Percentiles rank a stretch among this genome's conserved stretches.
Evolutionary conservation across 2,329 filamentous ascomycete genomes (phyloP).

Genomic region (Microdochium nivale): DNA sequence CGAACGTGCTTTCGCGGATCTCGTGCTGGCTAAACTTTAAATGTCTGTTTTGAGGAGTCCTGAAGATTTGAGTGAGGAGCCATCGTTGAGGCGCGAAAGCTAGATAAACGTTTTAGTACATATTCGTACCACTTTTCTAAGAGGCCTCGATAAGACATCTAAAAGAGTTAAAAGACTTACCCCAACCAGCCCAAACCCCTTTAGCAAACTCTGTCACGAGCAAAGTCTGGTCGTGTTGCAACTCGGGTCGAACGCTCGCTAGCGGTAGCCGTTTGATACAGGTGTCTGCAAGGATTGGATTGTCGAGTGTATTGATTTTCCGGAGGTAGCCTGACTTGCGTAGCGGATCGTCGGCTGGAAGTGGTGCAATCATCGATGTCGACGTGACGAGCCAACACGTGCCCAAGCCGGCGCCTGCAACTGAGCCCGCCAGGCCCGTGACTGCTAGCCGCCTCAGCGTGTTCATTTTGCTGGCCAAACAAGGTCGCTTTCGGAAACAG

Average conservation of each 20-base stretch:
- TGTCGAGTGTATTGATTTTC: conserved; percentile 5
- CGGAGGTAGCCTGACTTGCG: conserved; percentile 4
- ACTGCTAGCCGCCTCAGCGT: too few species aligned
- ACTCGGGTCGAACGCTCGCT: conserved; percentile 8
- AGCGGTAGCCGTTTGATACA: conserved; percentile 8
- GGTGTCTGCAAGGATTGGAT: conserved; percentile 9
- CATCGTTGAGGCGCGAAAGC: too few species aligned
- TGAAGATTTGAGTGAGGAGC: too few species aligned
- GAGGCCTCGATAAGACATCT: too few species aligned
- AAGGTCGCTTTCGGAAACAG: too few species aligned
- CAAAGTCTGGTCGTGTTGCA: conserved; percentile 7
- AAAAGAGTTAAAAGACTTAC: conserved; percentile 3
- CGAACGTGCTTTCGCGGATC: conserved; percentile 47
- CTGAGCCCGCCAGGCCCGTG: background rate
- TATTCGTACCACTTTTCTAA: too few species aligned
- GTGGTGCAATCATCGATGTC: conserved; percentile 6
- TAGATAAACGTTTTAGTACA: too few species aligned
- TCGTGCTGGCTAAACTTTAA: conserved; percentile 43
- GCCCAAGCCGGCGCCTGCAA: conserved; percentile 1
- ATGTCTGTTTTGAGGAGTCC: too few species aligned
- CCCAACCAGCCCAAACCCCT: conserved; percentile 9
- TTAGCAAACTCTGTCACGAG: conserved; percentile 8
- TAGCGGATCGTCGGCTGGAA: conserved; percentile 8
- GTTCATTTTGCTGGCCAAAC: too few species aligned
- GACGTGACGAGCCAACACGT: conserved; percentile 4